A percentile compares a stretch with the other conserved stretches of the same genome.
phyloP scores from a whole-genome alignment of 208 protist genomes.

The Borovskyia barvae region DNA sequence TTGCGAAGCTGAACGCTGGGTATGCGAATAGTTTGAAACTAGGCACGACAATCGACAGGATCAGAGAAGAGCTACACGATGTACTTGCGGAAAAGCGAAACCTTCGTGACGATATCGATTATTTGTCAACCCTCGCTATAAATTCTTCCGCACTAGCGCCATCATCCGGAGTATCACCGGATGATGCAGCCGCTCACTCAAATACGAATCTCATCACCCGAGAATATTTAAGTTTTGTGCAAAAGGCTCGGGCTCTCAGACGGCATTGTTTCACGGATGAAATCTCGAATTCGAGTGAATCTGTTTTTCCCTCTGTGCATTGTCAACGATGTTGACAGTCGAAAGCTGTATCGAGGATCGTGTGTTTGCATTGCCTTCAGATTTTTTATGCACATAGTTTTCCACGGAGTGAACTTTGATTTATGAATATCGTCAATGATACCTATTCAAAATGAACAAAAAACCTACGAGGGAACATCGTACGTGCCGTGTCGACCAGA shows the following conservation, averaged over 20 bases:
- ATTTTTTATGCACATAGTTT: background rate
- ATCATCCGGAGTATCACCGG: background rate
- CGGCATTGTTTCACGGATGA: background rate
- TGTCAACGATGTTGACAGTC: too few relatives aligned
- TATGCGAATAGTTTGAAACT: background rate
- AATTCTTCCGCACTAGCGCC: background rate
- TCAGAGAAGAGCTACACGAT: background rate
- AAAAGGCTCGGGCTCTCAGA: conserved; percentile 7
- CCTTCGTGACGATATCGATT: background rate
- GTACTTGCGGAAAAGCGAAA: conserved; percentile 5
- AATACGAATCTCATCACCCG: background rate
- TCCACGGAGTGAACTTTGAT: too few relatives aligned
- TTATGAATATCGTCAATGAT: too few relatives aligned
- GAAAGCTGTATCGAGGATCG: too few relatives aligned
- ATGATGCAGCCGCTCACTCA: background rate
- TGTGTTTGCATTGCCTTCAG: too few relatives aligned
- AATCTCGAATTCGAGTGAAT: background rate
- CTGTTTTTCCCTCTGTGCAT: conserved; percentile 5
- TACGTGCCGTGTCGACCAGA: too few relatives aligned
- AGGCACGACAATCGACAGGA: background rate
- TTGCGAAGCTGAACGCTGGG: background rate
- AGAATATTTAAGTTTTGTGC: conserved; percentile 5
- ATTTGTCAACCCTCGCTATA: background rate
- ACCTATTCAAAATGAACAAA: too few relatives aligned
- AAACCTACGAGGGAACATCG: too few relatives aligned